phyloP scores from a whole-genome alignment of 2,329 filamentous ascomycete genomes.

The Dactylonectria macrodidyma region DNA sequence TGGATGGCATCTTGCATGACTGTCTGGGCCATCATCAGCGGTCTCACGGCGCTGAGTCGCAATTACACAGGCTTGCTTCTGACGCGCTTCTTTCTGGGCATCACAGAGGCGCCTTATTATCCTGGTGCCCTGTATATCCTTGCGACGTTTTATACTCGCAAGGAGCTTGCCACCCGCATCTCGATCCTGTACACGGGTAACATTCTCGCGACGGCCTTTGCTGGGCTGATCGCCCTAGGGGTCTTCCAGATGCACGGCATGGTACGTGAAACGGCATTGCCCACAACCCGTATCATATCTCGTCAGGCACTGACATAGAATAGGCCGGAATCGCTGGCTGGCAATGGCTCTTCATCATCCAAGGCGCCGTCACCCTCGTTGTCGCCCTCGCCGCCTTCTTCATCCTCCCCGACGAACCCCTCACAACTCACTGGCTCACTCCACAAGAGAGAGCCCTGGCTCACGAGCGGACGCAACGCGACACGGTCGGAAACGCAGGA shows the following conservation, averaged over 20 bases:
- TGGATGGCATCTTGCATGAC: constrained; percentile 58
- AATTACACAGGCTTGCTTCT: constrained; percentile 60
- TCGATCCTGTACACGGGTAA: not conserved
- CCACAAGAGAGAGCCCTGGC: not conserved
- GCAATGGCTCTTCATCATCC: constrained; percentile 1
- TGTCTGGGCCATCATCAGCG: constrained; percentile 58
- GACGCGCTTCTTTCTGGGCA: constrained; percentile 57
- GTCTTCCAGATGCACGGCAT: not conserved
- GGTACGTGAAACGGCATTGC: too few relatives aligned
- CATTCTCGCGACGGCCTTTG: not conserved
- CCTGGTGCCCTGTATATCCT: constrained; percentile 42
- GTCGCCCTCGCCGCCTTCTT: not conserved
- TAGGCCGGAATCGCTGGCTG: not conserved
- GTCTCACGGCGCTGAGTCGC: constrained; percentile 57
- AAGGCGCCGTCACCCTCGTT: not conserved
- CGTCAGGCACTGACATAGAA: too few relatives aligned
- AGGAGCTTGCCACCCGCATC: not conserved
- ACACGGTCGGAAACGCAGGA: not conserved
- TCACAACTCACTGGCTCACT: not conserved
- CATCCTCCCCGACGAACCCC: not conserved
- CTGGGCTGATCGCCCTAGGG: not conserved
- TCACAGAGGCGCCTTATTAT: constrained; percentile 59
- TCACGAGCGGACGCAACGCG: not conserved
- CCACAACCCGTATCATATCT: too few relatives aligned
- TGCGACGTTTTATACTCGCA: not conserved